phyloP scores from a whole-genome alignment of 2,329 filamentous ascomycete species.

The Zymoseptoria ardabiliae region DNA sequence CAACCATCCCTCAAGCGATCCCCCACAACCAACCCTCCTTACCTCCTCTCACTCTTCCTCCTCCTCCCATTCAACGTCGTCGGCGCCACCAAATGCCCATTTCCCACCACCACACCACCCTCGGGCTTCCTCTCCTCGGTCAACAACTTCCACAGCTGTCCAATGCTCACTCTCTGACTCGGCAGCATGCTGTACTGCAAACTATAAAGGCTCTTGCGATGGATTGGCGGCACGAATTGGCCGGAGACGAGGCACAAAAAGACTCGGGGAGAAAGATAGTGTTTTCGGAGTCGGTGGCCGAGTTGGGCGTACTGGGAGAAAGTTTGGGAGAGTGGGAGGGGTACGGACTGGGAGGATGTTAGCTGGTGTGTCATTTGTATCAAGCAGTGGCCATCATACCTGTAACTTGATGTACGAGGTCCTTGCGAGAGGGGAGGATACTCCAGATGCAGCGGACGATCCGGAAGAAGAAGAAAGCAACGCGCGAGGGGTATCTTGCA shows the following conservation, averaged over 20 bases:
- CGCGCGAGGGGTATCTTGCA: slow-evolving; percentile 59
- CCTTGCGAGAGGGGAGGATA: slow-evolving; percentile 35
- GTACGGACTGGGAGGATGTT: slow-evolving; percentile 60
- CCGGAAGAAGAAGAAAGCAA: slow-evolving; percentile 14
- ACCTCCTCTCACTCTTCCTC: neutral
- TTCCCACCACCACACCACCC: neutral
- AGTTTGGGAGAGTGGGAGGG: slow-evolving; percentile 84
- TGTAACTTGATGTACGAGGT: slow-evolving; percentile 83
- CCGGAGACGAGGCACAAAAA: slow-evolving; percentile 82
- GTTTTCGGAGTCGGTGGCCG: slow-evolving; percentile 81
- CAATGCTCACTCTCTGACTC: slow-evolving; percentile 66
- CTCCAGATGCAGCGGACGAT: slow-evolving; percentile 1
- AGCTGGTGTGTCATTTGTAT: slow-evolving; percentile 4
- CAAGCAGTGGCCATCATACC: slow-evolving; percentile 42
- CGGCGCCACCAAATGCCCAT: slow-evolving; percentile 6
- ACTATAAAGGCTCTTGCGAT: slow-evolving; percentile 88
- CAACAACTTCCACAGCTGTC: slow-evolving; percentile 66
- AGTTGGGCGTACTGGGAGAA: slow-evolving; percentile 98
- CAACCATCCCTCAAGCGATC: neutral
- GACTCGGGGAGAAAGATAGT: slow-evolving; percentile 86
- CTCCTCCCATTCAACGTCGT: slow-evolving; percentile 8
- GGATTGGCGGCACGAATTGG: slow-evolving; percentile 79
- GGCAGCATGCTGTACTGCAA: slow-evolving; percentile 98
- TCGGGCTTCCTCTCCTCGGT: slow-evolving; percentile 13
- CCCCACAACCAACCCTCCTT: neutral